Percentiles rank a stretch among this genome's conserved stretches.
Evolutionary conservation across 2,329 filamentous ascomycete species (phyloP).

Genomic region (Balansia obtecta): DNA sequence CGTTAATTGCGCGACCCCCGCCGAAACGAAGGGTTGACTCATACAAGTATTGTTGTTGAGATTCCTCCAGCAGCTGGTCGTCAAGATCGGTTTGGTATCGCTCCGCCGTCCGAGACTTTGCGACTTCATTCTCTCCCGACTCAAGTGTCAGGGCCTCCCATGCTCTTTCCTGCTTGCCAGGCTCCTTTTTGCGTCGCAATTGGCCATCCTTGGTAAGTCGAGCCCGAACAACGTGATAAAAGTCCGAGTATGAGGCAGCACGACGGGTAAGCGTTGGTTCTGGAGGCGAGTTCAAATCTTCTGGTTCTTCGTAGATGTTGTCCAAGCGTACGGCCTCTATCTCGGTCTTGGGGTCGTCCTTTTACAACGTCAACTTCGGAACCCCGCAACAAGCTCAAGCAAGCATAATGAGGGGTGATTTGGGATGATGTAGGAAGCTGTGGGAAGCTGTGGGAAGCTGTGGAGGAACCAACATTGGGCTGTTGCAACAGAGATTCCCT

Average conservation of each 20-base stretch:
- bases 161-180: slow-evolving; percentile 27
- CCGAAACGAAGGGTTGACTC: slow-evolving; percentile 15
- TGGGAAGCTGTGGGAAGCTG: slow-evolving; percentile 6
- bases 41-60: slow-evolving; percentile 75
- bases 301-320: slow-evolving; percentile 44
- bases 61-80: slow-evolving; percentile 62
- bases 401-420: too few species aligned
- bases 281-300: slow-evolving; percentile 47
- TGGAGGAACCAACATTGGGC: slow-evolving; percentile 39
- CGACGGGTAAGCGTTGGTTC: slow-evolving; percentile 52
- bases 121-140: slow-evolving; percentile 14
- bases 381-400: neutral
- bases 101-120: slow-evolving; percentile 1
- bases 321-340: slow-evolving; percentile 41
- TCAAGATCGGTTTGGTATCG: slow-evolving; percentile 31
- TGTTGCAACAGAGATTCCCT: slow-evolving; percentile 59
- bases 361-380: slow-evolving; percentile 12
- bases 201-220: slow-evolving; percentile 39
- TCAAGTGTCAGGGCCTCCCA: slow-evolving; percentile 36
- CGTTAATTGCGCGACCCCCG: slow-evolving; percentile 14
- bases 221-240: slow-evolving; percentile 51
- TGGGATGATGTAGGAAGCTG: slow-evolving; percentile 5
- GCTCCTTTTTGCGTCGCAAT: slow-evolving; percentile 24
- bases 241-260: slow-evolving; percentile 65
- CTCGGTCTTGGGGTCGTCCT: slow-evolving; percentile 42